These are phyloP conservation scores for Kodamaea nitidulidarum DNA, from an alignment of 805 yeast species.

Conservation along the genomic window DNA sequence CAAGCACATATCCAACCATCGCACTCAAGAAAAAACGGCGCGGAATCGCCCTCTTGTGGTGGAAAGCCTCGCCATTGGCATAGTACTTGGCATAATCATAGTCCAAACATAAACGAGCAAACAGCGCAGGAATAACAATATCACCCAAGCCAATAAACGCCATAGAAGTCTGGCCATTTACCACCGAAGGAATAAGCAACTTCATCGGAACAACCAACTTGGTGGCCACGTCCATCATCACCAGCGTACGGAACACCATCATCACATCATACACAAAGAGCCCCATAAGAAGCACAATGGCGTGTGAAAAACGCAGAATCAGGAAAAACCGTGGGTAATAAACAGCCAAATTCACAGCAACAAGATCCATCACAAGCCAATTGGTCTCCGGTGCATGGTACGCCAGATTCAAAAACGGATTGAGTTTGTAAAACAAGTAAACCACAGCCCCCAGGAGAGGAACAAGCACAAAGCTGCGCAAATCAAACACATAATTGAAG, in stretches of 20 bases:
- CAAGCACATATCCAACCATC: conserved; percentile 46
- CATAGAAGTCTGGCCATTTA: conserved; percentile 13
- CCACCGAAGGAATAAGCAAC: conserved; percentile 37
- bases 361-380: conserved; percentile 46
- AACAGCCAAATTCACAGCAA: conserved; percentile 42
- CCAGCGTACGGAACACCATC: conserved; percentile 60
- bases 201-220: conserved; percentile 53
- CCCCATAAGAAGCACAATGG: conserved; percentile 41
- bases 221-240: conserved; percentile 63
- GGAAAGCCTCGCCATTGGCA: conserved; percentile 24
- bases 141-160: conserved; percentile 63
- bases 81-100: conserved; percentile 44
- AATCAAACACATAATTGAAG: conserved; percentile 19
- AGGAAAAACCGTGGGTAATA: conserved; percentile 37
- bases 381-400: conserved; percentile 18
- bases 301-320: conserved; percentile 44
- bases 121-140: conserved; percentile 56
- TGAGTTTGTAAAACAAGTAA: conserved; percentile 13
- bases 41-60: conserved; percentile 34
- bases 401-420: conserved; percentile 11
- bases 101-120: conserved; percentile 50
- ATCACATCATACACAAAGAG: conserved; percentile 61
- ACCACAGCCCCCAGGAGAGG: conserved; percentile 15
- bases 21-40: conserved; percentile 46
- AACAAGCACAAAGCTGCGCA: conserved; percentile 12